Conservation (phyloP, 306 rosid genomes). For the Medicago lupulina region DNA sequence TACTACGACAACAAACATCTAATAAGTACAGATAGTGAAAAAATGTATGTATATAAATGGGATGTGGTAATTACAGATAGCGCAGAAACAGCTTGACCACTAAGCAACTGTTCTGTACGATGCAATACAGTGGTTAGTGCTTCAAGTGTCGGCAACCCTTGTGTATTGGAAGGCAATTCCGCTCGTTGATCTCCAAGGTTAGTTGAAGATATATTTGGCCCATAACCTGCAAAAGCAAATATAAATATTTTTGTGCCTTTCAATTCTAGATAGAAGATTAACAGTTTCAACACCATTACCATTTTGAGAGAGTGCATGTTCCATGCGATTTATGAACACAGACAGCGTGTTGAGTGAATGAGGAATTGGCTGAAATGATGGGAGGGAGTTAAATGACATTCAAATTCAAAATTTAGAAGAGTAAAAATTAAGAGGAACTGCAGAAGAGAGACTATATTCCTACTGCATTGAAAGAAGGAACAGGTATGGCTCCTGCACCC, state of each 20-base stretch:
- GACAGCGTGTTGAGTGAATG: constrained; percentile 77
- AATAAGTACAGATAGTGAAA: constrained; percentile 20
- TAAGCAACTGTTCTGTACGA: constrained; percentile 71
- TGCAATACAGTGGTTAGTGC: constrained; percentile 80
- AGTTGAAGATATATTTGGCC: constrained; percentile 54
- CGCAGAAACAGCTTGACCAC: constrained; percentile 76
- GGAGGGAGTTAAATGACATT: constrained; percentile 2
- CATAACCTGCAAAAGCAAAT: constrained; percentile 55
- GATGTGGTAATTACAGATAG: constrained; percentile 72
- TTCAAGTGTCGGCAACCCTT: constrained; percentile 83
- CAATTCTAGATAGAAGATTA: constrained; percentile 31
- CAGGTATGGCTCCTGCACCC: constrained; percentile 66
- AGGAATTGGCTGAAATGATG: constrained; percentile 82
- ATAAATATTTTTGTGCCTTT: constrained; percentile 25
- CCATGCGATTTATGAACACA: constrained; percentile 86
- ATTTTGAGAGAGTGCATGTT: constrained; percentile 70
- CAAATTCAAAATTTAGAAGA: constrained; percentile 23
- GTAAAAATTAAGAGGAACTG: constrained; percentile 21
- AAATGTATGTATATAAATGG: constrained; percentile 24
- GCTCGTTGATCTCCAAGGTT: constrained; percentile 55
- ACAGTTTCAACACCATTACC: constrained; percentile 49
- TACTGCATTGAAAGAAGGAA: constrained; percentile 79
- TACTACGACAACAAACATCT: constrained; percentile 9
- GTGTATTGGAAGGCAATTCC: constrained; percentile 79
- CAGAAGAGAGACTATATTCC: constrained; percentile 34